These are phyloP conservation scores for Pleurotus djamor DNA, from an alignment of 768 basidiomycete species.

Conservation along the genomic window DNA sequence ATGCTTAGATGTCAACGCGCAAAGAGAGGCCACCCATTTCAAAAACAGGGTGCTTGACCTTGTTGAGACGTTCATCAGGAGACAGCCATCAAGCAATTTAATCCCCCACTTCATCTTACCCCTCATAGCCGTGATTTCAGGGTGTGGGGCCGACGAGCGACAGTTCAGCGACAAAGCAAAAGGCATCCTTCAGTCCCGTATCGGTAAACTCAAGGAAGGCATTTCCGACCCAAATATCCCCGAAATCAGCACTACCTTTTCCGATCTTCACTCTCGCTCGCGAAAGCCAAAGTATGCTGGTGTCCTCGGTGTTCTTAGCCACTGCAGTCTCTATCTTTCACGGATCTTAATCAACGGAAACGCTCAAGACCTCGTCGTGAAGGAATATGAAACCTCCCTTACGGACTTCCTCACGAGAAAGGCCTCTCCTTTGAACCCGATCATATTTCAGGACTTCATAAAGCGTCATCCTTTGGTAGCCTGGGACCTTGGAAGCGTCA, in stretches of 20 bases:
- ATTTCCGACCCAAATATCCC: slow-evolving; percentile 48
- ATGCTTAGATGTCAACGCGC: slow-evolving; percentile 55
- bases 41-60: slow-evolving; percentile 95
- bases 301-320: slow-evolving; percentile 59
- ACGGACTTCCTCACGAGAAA: slow-evolving; percentile 80
- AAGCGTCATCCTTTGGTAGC: slow-evolving; percentile 60
- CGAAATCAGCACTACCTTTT: slow-evolving; percentile 43
- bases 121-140: slow-evolving; percentile 71
- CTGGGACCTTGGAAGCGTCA: slow-evolving; percentile 60
- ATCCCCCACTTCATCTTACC: slow-evolving; percentile 69
- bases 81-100: slow-evolving; percentile 72
- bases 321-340: slow-evolving; percentile 69
- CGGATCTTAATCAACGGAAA: slow-evolving; percentile 43
- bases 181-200: slow-evolving; percentile 71
- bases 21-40: slow-evolving; percentile 92
- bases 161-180: slow-evolving; percentile 89
- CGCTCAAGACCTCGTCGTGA: slow-evolving; percentile 40
- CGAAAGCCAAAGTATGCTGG: slow-evolving; percentile 63
- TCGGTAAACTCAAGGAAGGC: slow-evolving; percentile 72
- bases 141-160: slow-evolving; percentile 70
- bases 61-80: slow-evolving; percentile 81
- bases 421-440: slow-evolving; percentile 66
- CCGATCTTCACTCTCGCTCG: slow-evolving; percentile 70
- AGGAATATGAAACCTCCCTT: slow-evolving; percentile 65
- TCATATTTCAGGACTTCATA: slow-evolving; percentile 80